Percentiles rank a stretch among this genome's conserved stretches.
These are phyloP conservation scores for Fusarium coffeatum DNA, from an alignment of 2,329 filamentous ascomycete genomes.

Conservation along the genomic window DNA sequence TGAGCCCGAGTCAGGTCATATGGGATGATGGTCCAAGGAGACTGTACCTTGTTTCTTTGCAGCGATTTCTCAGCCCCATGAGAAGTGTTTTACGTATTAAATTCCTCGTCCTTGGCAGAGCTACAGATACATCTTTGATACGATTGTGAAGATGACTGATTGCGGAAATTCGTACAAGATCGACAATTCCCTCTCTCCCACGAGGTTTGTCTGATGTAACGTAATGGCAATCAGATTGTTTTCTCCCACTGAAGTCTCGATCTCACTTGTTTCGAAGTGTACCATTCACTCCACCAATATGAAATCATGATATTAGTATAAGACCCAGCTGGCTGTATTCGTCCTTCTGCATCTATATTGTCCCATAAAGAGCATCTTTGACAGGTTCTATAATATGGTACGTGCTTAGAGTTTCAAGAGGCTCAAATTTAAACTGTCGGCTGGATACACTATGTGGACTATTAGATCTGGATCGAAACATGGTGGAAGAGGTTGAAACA, in stretches of 20 bases:
- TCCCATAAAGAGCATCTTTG: background rate
- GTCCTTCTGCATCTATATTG: background rate
- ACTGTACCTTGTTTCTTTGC: background rate
- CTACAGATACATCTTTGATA: background rate
- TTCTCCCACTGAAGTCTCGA: background rate
- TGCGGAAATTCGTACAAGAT: background rate
- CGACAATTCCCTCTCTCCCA: background rate
- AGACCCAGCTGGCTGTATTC: background rate
- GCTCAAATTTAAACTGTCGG: background rate
- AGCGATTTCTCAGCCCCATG: background rate
- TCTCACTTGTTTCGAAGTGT: background rate
- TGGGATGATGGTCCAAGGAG: background rate
- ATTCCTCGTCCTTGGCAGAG: background rate
- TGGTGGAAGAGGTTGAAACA: conserved; percentile 39
- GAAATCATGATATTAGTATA: background rate
- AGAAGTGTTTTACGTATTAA: background rate
- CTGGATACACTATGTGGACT: background rate
- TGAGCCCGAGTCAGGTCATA: background rate
- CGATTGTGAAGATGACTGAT: background rate
- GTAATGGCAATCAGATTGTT: background rate
- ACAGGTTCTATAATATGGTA: background rate
- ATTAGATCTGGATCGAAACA: conserved; percentile 16
- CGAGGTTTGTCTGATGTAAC: background rate
- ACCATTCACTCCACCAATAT: background rate
- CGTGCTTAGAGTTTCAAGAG: background rate